phyloP scores from a whole-genome alignment of 2,329 filamentous ascomycete genomes.

The Fonsecaea multimorphosa region DNA sequence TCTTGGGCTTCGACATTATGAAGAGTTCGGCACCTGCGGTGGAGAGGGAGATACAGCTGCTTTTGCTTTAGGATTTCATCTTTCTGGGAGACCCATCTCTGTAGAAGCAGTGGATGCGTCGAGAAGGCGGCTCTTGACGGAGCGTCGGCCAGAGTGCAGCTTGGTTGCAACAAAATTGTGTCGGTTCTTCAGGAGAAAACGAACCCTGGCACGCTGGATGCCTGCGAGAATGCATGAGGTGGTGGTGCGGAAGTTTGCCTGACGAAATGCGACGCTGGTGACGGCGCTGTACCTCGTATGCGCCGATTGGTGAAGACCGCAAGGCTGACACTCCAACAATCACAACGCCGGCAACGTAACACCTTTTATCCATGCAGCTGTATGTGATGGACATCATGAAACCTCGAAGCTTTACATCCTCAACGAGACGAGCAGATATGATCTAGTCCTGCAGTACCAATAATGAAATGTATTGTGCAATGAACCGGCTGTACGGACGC shows the following conservation, averaged over 20 bases:
- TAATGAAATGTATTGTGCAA: neutral
- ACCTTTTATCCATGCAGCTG: neutral
- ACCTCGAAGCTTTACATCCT: neutral
- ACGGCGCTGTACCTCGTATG: neutral
- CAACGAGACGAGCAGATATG: neutral
- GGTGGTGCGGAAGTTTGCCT: neutral
- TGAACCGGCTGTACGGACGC: neutral
- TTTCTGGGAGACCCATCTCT: neutral
- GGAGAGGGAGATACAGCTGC: neutral
- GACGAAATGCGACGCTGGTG: neutral
- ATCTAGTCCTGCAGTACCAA: neutral
- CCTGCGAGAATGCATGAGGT: neutral
- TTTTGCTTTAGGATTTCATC: neutral
- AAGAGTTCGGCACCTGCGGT: neutral
- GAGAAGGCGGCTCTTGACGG: neutral
- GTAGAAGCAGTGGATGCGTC: neutral
- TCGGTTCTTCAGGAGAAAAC: neutral
- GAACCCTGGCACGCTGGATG: neutral
- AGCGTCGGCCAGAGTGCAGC: neutral
- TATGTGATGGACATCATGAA: neutral
- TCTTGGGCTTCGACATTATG: slow-evolving; percentile 56
- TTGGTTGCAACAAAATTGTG: neutral
- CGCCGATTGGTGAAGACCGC: neutral
- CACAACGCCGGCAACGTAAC: neutral
- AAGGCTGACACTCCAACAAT: neutral